Percentiles rank a stretch among this genome's conserved stretches.
phyloP scores from a whole-genome alignment of 495 filamentous ascomycete genomes.

The Hypoxylon subgilvum region DNA sequence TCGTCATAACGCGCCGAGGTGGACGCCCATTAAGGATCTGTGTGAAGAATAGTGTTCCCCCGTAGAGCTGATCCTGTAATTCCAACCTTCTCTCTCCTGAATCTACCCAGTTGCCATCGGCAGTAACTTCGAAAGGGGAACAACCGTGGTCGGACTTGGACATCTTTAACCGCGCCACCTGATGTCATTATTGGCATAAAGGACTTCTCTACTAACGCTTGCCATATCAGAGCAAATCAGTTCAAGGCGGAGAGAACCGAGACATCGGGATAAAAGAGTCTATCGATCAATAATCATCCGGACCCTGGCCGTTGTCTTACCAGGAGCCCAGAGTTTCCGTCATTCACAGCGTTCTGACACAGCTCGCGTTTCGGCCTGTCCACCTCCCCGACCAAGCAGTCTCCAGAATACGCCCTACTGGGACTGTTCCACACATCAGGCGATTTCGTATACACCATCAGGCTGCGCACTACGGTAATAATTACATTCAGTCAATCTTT shows the following conservation, averaged over 20 bases:
- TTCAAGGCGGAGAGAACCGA: background rate
- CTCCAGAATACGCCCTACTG: too few species aligned
- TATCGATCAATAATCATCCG: constrained; percentile 12
- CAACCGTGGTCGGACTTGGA: background rate
- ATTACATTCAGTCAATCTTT: background rate
- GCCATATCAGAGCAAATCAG: background rate
- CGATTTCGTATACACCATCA: constrained; percentile 1
- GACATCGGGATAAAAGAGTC: background rate
- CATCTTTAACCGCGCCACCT: background rate
- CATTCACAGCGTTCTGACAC: constrained; percentile 28
- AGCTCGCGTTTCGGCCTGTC: constrained; percentile 31
- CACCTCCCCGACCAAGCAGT: too few species aligned
- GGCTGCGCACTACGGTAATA: background rate
- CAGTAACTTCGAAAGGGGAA: too few species aligned
- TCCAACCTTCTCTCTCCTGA: background rate
- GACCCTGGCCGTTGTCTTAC: constrained; percentile 1
- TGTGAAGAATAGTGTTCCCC: constrained; percentile 10
- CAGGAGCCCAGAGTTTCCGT: constrained; percentile 4
- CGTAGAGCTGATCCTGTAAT: background rate
- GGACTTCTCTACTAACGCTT: background rate
- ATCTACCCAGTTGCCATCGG: background rate
- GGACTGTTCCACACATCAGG: too few species aligned
- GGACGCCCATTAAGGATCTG: constrained; percentile 1
- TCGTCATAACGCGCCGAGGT: constrained; percentile 5
- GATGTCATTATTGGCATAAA: constrained; percentile 16